Evolutionary conservation across 2,329 filamentous ascomycete species (phyloP), one percentile per base, ranked within the genome.

Genomic region (Ophiosphaerella korrae): DNA sequence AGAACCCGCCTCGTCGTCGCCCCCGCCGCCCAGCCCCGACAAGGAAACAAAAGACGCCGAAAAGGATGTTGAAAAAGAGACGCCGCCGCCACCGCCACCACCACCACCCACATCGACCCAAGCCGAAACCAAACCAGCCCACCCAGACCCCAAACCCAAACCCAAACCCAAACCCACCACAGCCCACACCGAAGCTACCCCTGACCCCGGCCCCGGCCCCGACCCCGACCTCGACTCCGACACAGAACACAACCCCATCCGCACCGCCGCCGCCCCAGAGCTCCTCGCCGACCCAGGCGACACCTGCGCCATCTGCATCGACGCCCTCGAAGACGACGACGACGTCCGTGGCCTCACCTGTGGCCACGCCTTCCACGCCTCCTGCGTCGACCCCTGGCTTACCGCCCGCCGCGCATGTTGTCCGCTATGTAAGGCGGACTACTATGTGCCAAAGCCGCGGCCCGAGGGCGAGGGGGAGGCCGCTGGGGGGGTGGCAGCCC

Each of bases 331-430:
- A 72, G 91, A 97, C 57, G 90, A 97, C 57, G 94, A 97, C 64
- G 93, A 99, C 70, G 87, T 99, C 42, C 90, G 94, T 62, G 94
- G 94, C 2, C 78, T 99, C 54, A 92, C 90, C 3, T 99, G 94
- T 68, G 94, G 94, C n/a, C 94, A 99, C 74, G 92, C 93, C 46
- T 99, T 97, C 83, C 94, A 99, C 72, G 92, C 92, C 43, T 90
- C 88, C 34, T 99, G 94, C 70, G 85, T 99, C 42, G 94, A 99
- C 64, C 94, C 94, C 9, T 99, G 94, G 94, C 78, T 99, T 57
- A 99, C 94, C 8, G 92, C 89, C 68, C 86, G 94, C 57, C 88
- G 93, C 60, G 94, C 94, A 23, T 97, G 93, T 78, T 99, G 94
- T 72, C 94, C 94, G 5, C 86, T 99, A 6, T 99, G 94, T 81